phyloP scores from a whole-genome alignment of 805 yeast species.

The Starmerella bombi region DNA sequence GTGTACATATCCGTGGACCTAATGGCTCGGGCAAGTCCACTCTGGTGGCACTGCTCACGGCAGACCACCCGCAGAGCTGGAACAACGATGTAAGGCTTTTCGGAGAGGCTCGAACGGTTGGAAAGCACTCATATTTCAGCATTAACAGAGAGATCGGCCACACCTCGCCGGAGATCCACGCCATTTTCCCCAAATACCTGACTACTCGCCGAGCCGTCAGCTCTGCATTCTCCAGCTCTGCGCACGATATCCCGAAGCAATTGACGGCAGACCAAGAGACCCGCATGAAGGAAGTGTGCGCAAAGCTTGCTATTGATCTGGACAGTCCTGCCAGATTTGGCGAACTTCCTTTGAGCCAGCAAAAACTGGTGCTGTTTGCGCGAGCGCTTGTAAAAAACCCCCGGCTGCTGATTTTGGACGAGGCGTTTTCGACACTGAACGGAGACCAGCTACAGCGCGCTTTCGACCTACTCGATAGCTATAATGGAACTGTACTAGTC shows the following conservation, averaged over 20 bases:
- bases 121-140: slow-evolving; percentile 61
- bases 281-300: slow-evolving; percentile 35
- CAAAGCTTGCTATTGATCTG: slow-evolving; percentile 32
- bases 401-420: slow-evolving; percentile 67
- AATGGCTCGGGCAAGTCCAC: slow-evolving; percentile 95
- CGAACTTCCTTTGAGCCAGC: slow-evolving; percentile 48
- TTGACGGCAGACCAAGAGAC: slow-evolving; percentile 30
- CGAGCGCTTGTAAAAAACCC: slow-evolving; percentile 73
- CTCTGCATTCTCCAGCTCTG: slow-evolving; percentile 66
- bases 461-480: slow-evolving; percentile 38
- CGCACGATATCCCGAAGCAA: slow-evolving; percentile 36
- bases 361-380: slow-evolving; percentile 61
- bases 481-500: slow-evolving; percentile 59
- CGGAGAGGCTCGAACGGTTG: slow-evolving; percentile 59
- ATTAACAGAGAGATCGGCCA: slow-evolving; percentile 71
- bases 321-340: slow-evolving; percentile 32
- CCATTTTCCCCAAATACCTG: slow-evolving; percentile 53
- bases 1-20: slow-evolving; percentile 79
- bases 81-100: slow-evolving; percentile 48
- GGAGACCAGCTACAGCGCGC: slow-evolving; percentile 45
- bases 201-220: slow-evolving; percentile 45
- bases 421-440: slow-evolving; percentile 86
- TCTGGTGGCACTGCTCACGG: slow-evolving; percentile 64
- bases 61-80: slow-evolving; percentile 98
- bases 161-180: slow-evolving; percentile 84